Conservation (phyloP, 1,284 basidiomycete species). For the Cystobasidiaceae sp. region DNA sequence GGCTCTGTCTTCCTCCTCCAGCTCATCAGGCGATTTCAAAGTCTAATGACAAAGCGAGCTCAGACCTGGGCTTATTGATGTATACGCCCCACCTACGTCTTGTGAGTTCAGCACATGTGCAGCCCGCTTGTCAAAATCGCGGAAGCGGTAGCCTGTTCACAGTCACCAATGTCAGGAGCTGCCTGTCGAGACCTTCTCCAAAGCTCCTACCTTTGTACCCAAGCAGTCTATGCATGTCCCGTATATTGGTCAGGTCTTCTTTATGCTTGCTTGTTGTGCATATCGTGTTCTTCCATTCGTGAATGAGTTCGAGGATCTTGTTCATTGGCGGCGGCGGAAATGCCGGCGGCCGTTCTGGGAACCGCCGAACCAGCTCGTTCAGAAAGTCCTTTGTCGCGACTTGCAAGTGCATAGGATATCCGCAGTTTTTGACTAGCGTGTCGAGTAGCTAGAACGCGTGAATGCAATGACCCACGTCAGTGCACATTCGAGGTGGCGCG, state of each 20-base stretch:
- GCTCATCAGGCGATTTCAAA: slow-evolving; percentile 88
- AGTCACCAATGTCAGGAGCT: no score
- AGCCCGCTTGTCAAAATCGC: slow-evolving; percentile 56
- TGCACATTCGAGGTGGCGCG: background rate
- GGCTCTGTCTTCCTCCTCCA: slow-evolving; percentile 90
- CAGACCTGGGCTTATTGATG: no score
- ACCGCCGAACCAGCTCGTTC: slow-evolving; percentile 94
- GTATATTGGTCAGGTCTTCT: slow-evolving; percentile 92
- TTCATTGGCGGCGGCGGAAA: slow-evolving; percentile 93
- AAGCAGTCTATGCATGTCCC: slow-evolving; percentile 94
- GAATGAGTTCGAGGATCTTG: slow-evolving; percentile 86
- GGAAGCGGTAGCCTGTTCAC: slow-evolving; percentile 73
- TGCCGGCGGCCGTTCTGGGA: slow-evolving; percentile 93
- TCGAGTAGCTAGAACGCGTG: slow-evolving; percentile 74
- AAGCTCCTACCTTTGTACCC: slow-evolving; percentile 70
- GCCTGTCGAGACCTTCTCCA: no score
- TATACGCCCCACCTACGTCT: no score
- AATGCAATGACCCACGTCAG: background rate
- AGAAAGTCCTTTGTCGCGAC: slow-evolving; percentile 98
- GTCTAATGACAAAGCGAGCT: no score
- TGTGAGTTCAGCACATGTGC: no score
- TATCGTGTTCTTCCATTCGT: slow-evolving; percentile 92
- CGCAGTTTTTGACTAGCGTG: slow-evolving; percentile 89
- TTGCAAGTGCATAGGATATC: slow-evolving; percentile 94
- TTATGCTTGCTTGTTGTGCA: slow-evolving; percentile 86